Evolutionary conservation across 2,329 filamentous ascomycete genomes (phyloP), one percentile per base, ranked within the genome.

Genomic region (Aquanectria penicillioides): DNA sequence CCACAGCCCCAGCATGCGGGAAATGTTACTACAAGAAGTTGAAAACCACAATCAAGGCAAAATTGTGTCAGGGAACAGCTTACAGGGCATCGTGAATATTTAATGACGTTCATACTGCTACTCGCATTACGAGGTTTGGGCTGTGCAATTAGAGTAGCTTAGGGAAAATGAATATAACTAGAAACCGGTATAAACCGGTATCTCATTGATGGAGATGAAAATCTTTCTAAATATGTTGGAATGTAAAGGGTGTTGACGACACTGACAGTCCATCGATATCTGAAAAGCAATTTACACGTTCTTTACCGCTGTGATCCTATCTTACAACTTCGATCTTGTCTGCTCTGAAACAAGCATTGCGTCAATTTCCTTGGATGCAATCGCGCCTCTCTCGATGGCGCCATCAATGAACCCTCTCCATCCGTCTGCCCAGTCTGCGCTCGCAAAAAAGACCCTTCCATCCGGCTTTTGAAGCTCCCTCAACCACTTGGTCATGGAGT

Each of bases 321-420:
- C n/a, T 33, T 29, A 36, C 10, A 36, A n/a, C 17, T 23, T 52
- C 22, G 34, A 25, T 13, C 29, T 33, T 3, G 29, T 26, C 8
- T 33, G 25, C 4, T 31, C 52, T 1, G 34, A 38, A 18, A n/a
- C n/a, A 3, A 57, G 17, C 4, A 49, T 9, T 25, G 25, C 13
- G 0, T 52, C 17, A 1, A 63, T 38, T 11, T 58, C 6, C 5
- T 41, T 15, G 8, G 47, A 40, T 6, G 26, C 56, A 5, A 23
- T 37, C 2, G 51, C 23, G 1, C 66, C 66, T 11, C 37, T 54
- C 12, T 70, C 64, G n/a, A 70, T 61, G 0, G 68, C 66, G 8
- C 67, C 67, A 22, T 70, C 67, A 22, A 70, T 20, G 3, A 67
- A 70, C 0, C 67, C 67, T 3, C 67, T 48, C 68, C 67, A 69